A percentile compares a stretch with the other conserved stretches of the same genome.
These are phyloP conservation scores for Suillus clintonianus DNA, from an alignment of 768 basidiomycete species.

Conservation along the genomic window DNA sequence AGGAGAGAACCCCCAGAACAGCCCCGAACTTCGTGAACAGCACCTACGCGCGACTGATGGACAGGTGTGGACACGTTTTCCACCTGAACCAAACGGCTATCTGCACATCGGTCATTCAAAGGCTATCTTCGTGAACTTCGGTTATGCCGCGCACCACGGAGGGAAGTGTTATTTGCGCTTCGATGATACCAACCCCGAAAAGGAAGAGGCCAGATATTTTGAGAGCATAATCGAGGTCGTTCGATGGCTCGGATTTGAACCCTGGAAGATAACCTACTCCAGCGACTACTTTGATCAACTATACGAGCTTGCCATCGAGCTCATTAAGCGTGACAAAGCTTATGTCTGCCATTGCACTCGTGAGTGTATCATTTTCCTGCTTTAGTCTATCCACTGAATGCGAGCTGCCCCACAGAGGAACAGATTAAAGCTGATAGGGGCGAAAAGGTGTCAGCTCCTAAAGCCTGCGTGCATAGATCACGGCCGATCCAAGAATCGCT, in stretches of 20 bases:
- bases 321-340: conserved; percentile 88
- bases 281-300: conserved; percentile 93
- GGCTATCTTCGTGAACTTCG: conserved; percentile 97
- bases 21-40: conserved; percentile 71
- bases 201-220: conserved; percentile 94
- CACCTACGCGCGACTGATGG: conserved; percentile 83
- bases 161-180: conserved; percentile 94
- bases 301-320: conserved; percentile 82
- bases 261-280: conserved; percentile 98
- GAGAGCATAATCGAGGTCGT: conserved; percentile 95
- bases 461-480: conserved; percentile 83
- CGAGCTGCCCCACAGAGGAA: conserved; percentile 61
- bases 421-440: conserved; percentile 90
- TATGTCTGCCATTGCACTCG: conserved; percentile 97
- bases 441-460: conserved; percentile 77
- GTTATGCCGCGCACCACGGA: conserved; percentile 93
- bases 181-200: conserved; percentile 98
- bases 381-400: conserved; percentile 3
- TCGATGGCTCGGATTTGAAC: conserved; percentile 96
- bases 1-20: conserved; percentile 89
- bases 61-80: conserved; percentile 92
- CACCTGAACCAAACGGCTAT: conserved; percentile 97
- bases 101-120: conserved; percentile 97
- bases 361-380: conserved; percentile 43
- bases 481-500: conserved; percentile 88